Evolutionary conservation across 1,284 basidiomycete genomes (phyloP).

Genomic region (Cryptococcus sp.): DNA sequence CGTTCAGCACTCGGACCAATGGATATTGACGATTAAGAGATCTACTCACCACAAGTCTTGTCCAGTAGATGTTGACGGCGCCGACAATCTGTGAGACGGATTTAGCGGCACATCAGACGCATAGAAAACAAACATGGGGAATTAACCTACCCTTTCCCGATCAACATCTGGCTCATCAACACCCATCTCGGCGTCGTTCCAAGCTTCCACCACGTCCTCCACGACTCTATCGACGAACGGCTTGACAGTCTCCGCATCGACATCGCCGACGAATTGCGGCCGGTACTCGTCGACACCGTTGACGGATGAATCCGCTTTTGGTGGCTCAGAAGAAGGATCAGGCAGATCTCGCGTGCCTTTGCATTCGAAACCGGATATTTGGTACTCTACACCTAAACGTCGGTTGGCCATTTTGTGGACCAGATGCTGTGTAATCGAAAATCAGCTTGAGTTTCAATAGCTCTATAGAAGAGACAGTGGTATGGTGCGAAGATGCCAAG

Average conservation of each 20-base stretch:
- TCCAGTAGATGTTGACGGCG: constrained; percentile 49
- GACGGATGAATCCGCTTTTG: constrained; percentile 28
- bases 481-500: not conserved
- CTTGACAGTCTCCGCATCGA: constrained; percentile 24
- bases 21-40: not conserved
- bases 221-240: constrained; percentile 43
- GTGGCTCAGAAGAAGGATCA: constrained; percentile 29
- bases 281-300: constrained; percentile 44
- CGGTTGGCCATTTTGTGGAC: constrained; percentile 51
- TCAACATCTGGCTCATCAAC: constrained; percentile 37
- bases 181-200: constrained; percentile 19
- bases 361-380: constrained; percentile 35
- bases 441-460: not conserved
- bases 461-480: not conserved
- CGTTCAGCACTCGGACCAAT: not conserved
- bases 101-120: not conserved
- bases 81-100: constrained; percentile 26
- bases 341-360: constrained; percentile 41
- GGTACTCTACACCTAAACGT: constrained; percentile 48
- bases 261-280: constrained; percentile 41
- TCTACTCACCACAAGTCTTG: constrained; percentile 34
- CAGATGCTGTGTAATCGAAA: constrained; percentile 34
- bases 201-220: constrained; percentile 34
- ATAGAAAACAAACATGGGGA: not conserved
- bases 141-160: constrained; percentile 24